Base-by-base conservation (phyloP, 805 yeast species). In the Saccharomyces kudriavzevii region DNA sequence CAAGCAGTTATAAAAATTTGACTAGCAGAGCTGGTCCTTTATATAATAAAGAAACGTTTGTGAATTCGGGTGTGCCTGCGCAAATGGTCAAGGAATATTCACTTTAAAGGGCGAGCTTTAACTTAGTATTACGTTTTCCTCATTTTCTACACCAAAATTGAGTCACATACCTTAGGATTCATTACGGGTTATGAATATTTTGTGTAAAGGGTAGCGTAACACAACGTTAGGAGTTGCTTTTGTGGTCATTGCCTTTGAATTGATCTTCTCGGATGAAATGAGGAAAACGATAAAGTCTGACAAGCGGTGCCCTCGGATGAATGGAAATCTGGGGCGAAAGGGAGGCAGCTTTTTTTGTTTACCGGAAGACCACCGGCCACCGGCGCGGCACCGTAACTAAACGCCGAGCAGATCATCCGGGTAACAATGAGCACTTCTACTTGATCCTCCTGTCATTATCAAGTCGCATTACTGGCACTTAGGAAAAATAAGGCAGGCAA, bases 261-360 rank as follows among this genome's bases (percentile, higher is more conserved):
- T 35, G 43, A 17, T 35, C 24, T 5, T 35, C 13, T 17, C 43
- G 43, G 43, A 35, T 35, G 22, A 35, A 35, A 35, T 35, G 43
- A 35, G 24, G 10, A 35, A 35, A 35, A 17, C 17, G 24, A 8
- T 10, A 17, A 35, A 17, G 9, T 17, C 13, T 6, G 43, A 35
- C 17, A 55, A 57, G 53, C 53, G 56, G 26, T 47, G 14, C 13
- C 8, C 14, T 50, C 48, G 47, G 27, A 24, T 27, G 43, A 28
- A 40, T 40, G 47, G 54, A 40, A 28, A 29, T 26, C 48, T 25
- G 49, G 31, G 47, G 29, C 30, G 20, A 31, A 24, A 22, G 43
- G 29, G 40, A 31, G 17, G 20, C 22, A 11, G 10, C 24, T n/a
- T 5, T 9, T 17, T 17, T 11, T n/a, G n/a, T n/a, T 35, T 17